Percentiles rank a stretch among this genome's conserved stretches.
phyloP scores from a whole-genome alignment of 2,329 filamentous ascomycete genomes.

The Hymenoscyphus fructigenus region DNA sequence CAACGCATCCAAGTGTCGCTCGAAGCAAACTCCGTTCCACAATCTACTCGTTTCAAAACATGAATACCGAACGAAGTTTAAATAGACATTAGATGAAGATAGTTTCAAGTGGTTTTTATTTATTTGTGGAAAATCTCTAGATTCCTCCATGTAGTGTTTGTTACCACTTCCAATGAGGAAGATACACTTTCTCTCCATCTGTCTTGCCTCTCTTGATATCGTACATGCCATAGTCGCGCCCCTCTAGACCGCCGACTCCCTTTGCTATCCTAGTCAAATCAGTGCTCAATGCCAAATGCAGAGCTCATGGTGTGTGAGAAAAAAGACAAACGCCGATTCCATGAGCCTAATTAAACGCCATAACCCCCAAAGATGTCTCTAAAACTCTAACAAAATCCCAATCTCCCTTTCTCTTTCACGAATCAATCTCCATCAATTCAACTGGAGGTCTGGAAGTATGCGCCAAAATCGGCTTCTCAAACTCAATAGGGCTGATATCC shows the following conservation, averaged over 20 bases:
- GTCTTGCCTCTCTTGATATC: slow-evolving; percentile 9
- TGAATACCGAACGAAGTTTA: background rate
- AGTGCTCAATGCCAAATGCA: slow-evolving; percentile 27
- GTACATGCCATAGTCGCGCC: slow-evolving; percentile 15
- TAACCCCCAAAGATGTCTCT: background rate
- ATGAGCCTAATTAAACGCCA: slow-evolving; percentile 2
- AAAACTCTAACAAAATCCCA: background rate
- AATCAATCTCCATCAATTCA: slow-evolving; percentile 54
- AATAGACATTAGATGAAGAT: too few species aligned
- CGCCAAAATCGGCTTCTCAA: slow-evolving; percentile 50
- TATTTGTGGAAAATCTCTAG: too few species aligned
- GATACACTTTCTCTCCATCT: too few species aligned
- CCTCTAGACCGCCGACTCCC: slow-evolving; percentile 15
- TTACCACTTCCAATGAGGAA: too few species aligned
- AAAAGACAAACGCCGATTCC: slow-evolving; percentile 14
- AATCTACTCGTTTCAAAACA: background rate
- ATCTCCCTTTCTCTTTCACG: background rate
- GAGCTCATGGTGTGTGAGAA: slow-evolving; percentile 17
- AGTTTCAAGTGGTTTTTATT: too few species aligned
- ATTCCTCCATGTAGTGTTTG: too few species aligned
- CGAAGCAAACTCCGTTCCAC: background rate
- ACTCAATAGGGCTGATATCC: slow-evolving; percentile 45
- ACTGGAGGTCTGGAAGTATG: slow-evolving; percentile 64
- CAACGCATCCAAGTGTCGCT: background rate
- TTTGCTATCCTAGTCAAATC: background rate